Evolutionary conservation across 768 basidiomycete species (phyloP).

Genomic region (Epithele typhae): DNA sequence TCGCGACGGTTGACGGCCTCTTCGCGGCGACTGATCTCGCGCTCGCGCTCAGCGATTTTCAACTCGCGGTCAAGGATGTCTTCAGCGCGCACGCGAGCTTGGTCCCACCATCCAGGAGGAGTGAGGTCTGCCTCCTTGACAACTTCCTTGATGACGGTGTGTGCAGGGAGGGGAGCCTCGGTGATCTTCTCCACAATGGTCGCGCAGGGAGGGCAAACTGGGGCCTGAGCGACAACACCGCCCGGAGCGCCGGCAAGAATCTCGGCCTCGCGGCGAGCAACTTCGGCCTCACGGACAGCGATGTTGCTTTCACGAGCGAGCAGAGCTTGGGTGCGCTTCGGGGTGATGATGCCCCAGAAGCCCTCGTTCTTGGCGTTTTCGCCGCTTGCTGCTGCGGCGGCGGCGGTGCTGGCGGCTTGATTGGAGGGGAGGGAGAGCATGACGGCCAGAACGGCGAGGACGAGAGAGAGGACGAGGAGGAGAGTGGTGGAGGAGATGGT

Average conservation of each 20-base stretch:
- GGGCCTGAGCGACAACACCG: constrained; percentile 56
- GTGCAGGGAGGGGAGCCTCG: constrained; percentile 47
- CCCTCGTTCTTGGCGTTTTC: constrained; percentile 39
- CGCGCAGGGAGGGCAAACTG: constrained; percentile 61
- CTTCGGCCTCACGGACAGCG: constrained; percentile 81
- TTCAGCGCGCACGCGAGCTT: constrained; percentile 66
- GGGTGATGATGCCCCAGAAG: constrained; percentile 70
- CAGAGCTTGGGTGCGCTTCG: constrained; percentile 78
- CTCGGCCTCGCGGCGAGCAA: constrained; percentile 86
- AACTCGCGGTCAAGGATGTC: constrained; percentile 83
- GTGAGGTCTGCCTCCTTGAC: constrained; percentile 77
- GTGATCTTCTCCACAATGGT: constrained; percentile 53
- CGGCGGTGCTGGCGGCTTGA: constrained; percentile 27
- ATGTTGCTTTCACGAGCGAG: constrained; percentile 76
- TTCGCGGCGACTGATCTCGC: constrained; percentile 83
- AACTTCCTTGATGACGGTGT: constrained; percentile 86
- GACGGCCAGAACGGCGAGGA: constrained; percentile 83
- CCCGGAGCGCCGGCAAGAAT: constrained; percentile 79
- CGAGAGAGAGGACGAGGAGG: constrained; percentile 78
- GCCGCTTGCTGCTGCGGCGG: constrained; percentile 22
- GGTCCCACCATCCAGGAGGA: constrained; percentile 75
- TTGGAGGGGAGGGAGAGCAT: constrained; percentile 79
- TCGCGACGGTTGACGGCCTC: constrained; percentile 82
- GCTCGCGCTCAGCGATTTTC: constrained; percentile 79
- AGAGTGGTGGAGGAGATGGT: constrained; percentile 90